A percentile compares a stretch with the other conserved stretches of the same genome.
phyloP scores from a whole-genome alignment of 1,139 yeast genomes.

The Suhomyces anneliseae region DNA sequence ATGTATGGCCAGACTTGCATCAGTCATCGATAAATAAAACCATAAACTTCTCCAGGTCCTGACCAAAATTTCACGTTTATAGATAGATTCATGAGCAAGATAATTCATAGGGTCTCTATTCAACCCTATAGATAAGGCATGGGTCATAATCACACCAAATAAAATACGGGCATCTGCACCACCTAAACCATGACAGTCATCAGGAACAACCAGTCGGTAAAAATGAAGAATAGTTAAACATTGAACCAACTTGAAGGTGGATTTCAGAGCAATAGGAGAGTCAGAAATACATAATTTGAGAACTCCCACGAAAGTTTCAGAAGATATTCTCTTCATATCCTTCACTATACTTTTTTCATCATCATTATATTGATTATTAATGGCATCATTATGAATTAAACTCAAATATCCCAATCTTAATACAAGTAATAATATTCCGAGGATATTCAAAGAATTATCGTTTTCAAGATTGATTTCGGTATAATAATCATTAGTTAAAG shows the following conservation, averaged over 20 bases:
- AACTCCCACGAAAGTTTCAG: conserved; percentile 25
- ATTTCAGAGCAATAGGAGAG: conserved; percentile 27
- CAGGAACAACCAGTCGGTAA: conserved; percentile 41
- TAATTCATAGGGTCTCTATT: conserved; percentile 44
- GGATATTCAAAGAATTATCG: conserved; percentile 33
- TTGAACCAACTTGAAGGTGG: conserved; percentile 38
- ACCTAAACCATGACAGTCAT: conserved; percentile 46
- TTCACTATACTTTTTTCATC: conserved; percentile 31
- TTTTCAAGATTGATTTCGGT: conserved; percentile 25
- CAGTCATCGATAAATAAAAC: conserved; percentile 32
- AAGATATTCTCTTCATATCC: conserved; percentile 23
- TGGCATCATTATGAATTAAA: conserved; percentile 38
- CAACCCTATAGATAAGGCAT: conserved; percentile 45
- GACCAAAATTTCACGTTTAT: conserved; percentile 27
- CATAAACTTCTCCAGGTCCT: conserved; percentile 43
- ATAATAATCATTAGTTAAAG: conserved; percentile 19
- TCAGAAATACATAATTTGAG: conserved; percentile 37
- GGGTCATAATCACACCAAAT: conserved; percentile 39
- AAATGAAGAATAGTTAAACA: conserved; percentile 44
- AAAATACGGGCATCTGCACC: conserved; percentile 44
- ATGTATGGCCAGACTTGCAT: conserved; percentile 36
- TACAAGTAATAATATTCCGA: conserved; percentile 35
- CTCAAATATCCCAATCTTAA: conserved; percentile 42
- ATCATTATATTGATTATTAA: conserved; percentile 28
- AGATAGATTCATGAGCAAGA: conserved; percentile 31